Evolutionary conservation across 2,329 filamentous ascomycete genomes (phyloP).

Genomic region (Cadophora sp.): DNA sequence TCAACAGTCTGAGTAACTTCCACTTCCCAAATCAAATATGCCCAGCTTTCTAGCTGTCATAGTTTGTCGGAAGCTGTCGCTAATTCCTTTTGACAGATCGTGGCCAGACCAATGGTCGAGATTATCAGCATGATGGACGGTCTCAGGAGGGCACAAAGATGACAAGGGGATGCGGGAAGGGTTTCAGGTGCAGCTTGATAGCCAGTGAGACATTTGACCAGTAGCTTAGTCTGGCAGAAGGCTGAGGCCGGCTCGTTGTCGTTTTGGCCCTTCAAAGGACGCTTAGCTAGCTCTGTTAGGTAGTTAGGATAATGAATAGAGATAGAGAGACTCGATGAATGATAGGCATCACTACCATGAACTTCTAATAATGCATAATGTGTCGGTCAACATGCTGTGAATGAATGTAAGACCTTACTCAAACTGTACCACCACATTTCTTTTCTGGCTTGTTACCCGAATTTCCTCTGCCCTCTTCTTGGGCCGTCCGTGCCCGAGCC

Average conservation of each 20-base stretch:
- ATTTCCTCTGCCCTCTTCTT: not conserved
- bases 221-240: not conserved
- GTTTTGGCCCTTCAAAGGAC: not conserved
- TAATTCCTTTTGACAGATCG: constrained; percentile 6
- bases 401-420: not conserved
- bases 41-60: no score
- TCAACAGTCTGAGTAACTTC: constrained; percentile 71
- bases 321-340: not conserved
- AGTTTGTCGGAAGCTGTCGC: constrained; percentile 1
- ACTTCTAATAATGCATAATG: not conserved
- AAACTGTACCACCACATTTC: not conserved
- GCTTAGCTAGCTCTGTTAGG: not conserved
- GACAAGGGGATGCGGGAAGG: not conserved
- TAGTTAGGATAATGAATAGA: not conserved
- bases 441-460: constrained; percentile 6
- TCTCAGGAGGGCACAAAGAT: not conserved
- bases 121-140: no score
- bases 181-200: not conserved
- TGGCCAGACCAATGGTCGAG: not conserved
- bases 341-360: not conserved
- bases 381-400: not conserved
- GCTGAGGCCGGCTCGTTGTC: not conserved
- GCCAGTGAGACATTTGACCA: not conserved
- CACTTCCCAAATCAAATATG: no score
- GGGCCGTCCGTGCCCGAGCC: constrained; percentile 6